These are phyloP conservation scores for Sporisorium reilianum DNA, from an alignment of 1,284 basidiomycete genomes.

Conservation along the genomic window DNA sequence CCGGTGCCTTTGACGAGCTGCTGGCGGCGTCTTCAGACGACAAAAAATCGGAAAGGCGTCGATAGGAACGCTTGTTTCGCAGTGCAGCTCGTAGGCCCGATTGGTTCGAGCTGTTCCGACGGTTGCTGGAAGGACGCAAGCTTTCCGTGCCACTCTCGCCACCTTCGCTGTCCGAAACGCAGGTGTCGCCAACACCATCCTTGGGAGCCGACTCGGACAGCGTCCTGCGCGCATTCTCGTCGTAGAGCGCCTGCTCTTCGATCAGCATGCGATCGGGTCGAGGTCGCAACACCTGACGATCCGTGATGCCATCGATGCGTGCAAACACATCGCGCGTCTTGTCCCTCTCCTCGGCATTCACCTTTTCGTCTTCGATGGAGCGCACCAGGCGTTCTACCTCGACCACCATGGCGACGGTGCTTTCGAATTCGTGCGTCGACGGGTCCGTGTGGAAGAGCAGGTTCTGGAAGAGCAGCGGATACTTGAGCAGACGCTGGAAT, in stretches of 20 bases:
- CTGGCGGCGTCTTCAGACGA: slow-evolving; percentile 24
- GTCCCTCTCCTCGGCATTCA: slow-evolving; percentile 92
- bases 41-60: slow-evolving; percentile 60
- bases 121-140: slow-evolving; percentile 6
- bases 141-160: slow-evolving; percentile 34
- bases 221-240: slow-evolving; percentile 56
- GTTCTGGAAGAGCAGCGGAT: slow-evolving; percentile 96
- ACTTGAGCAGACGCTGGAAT: slow-evolving; percentile 95
- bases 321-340: slow-evolving; percentile 93
- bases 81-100: slow-evolving; percentile 51
- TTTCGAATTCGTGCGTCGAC: slow-evolving; percentile 95
- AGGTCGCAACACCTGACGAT: slow-evolving; percentile 78
- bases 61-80: slow-evolving; percentile 58
- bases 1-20: slow-evolving; percentile 55
- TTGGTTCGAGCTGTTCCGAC: slow-evolving; percentile 21
- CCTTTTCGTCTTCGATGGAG: slow-evolving; percentile 97
- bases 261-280: slow-evolving; percentile 88
- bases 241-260: slow-evolving; percentile 78
- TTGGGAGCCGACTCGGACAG: slow-evolving; percentile 61
- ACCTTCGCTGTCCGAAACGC: slow-evolving; percentile 42
- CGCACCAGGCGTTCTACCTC: slow-evolving; percentile 95
- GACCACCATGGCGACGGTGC: slow-evolving; percentile 93
- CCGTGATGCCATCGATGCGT: slow-evolving; percentile 85
- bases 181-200: slow-evolving; percentile 11
- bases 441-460: slow-evolving; percentile 84